phyloP scores from a whole-genome alignment of 1,284 basidiomycete species.

The Phlebopus sp. region DNA sequence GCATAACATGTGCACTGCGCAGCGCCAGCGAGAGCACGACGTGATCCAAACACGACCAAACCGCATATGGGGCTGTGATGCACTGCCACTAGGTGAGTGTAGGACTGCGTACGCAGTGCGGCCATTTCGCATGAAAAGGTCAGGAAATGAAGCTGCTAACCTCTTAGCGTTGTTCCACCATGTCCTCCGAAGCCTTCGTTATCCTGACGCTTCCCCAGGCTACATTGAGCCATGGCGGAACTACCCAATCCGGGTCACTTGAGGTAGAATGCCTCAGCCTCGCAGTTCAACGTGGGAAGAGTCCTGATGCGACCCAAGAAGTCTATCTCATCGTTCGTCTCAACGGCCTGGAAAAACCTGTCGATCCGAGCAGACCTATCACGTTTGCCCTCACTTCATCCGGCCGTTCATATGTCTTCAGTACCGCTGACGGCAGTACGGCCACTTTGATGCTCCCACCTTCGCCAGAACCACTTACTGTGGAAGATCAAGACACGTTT shows the following conservation, averaged over 20 bases:
- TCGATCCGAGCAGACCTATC: conserved; percentile 52
- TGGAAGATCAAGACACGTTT: conserved; percentile 67
- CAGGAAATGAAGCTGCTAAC: background rate
- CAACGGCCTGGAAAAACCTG: conserved; percentile 53
- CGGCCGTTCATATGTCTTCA: conserved; percentile 46
- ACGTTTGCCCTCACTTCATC: conserved; percentile 34
- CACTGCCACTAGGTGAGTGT: too few relatives aligned
- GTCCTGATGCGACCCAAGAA: conserved; percentile 26
- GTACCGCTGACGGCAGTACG: conserved; percentile 18
- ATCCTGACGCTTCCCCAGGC: conserved; percentile 52
- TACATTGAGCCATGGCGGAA: conserved; percentile 35
- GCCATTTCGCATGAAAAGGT: background rate
- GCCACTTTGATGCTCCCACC: conserved; percentile 43
- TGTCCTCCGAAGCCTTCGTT: conserved; percentile 45
- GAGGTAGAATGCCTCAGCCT: conserved; percentile 56
- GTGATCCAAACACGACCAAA: too few relatives aligned
- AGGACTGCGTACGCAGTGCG: too few relatives aligned
- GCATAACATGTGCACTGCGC: too few relatives aligned
- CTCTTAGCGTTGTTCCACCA: background rate
- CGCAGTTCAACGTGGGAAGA: conserved; percentile 27
- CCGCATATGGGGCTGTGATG: too few relatives aligned
- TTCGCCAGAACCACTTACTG: conserved; percentile 31
- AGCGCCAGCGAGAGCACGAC: too few relatives aligned
- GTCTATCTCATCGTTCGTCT: conserved; percentile 63
- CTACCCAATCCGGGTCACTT: conserved; percentile 42